A percentile compares a stretch with the other conserved stretches of the same genome.
phyloP scores from a whole-genome alignment of 2,329 filamentous ascomycete species.

The Hirsutella minnesotensis region DNA sequence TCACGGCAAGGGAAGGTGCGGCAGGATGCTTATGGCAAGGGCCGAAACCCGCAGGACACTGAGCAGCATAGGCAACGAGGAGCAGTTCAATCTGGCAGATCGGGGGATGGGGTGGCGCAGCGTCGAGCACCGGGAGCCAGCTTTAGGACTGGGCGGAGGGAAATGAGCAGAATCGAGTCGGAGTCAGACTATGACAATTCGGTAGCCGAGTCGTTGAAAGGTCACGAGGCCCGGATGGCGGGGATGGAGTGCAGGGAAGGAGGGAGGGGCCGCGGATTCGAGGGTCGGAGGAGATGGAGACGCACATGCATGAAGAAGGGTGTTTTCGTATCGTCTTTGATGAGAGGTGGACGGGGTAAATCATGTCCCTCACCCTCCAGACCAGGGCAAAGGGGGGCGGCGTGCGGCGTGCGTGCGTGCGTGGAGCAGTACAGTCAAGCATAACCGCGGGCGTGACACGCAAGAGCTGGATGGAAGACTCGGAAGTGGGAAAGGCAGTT shows the following conservation, averaged over 20 bases:
- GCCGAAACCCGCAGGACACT: background rate
- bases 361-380: too few species aligned
- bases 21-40: conserved; percentile 1
- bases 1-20: background rate
- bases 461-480: too few species aligned
- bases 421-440: too few species aligned
- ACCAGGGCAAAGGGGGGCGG: too few species aligned
- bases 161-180: conserved; percentile 2
- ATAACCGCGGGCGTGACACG: too few species aligned
- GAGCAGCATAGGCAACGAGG: background rate
- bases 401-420: too few species aligned
- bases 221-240: conserved; percentile 5
- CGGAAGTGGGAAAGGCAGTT: too few species aligned
- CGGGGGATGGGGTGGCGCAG: background rate
- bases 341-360: too few species aligned
- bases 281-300: background rate
- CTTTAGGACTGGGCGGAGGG: conserved; percentile 2
- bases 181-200: conserved; percentile 1
- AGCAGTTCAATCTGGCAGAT: background rate
- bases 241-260: conserved; percentile 2
- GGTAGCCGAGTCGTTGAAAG: background rate
- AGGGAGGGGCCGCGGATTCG: too few species aligned
- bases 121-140: background rate
- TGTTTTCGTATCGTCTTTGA: too few species aligned
- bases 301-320: too few species aligned